phyloP scores from a whole-genome alignment of 768 basidiomycete species.

The Arthromyces matolae region DNA sequence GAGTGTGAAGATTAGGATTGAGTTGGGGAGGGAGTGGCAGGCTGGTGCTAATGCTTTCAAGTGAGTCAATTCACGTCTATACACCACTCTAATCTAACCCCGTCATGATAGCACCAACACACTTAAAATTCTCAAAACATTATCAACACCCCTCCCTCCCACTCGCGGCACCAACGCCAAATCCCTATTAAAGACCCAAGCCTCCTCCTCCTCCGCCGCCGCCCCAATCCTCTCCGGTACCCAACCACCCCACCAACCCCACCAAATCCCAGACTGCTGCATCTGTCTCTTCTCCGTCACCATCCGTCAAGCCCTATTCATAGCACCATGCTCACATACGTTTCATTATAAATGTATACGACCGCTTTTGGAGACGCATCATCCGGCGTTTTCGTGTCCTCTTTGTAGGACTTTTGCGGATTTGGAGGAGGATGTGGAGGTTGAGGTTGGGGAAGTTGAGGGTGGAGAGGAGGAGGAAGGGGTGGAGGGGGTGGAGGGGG shows the following conservation, averaged over 20 bases:
- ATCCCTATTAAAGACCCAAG: not conserved
- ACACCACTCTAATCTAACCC: not conserved
- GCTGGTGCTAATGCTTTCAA: slow-evolving; percentile 89
- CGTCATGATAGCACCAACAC: slow-evolving; percentile 53
- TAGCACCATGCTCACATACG: slow-evolving; percentile 95
- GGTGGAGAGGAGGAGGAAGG: slow-evolving; percentile 16
- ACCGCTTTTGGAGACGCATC: slow-evolving; percentile 82
- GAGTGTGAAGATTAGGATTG: slow-evolving; percentile 93
- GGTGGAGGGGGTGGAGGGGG: not conserved
- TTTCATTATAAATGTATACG: slow-evolving; percentile 98
- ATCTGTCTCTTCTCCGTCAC: slow-evolving; percentile 91
- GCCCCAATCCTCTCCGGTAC: slow-evolving; percentile 29
- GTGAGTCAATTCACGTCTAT: slow-evolving; percentile 26
- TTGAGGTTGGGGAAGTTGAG: slow-evolving; percentile 25
- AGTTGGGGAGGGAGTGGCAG: slow-evolving; percentile 90
- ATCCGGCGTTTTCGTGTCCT: slow-evolving; percentile 92
- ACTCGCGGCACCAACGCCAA: slow-evolving; percentile 12
- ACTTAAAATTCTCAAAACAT: slow-evolving; percentile 76
- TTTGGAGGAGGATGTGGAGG: slow-evolving; percentile 92
- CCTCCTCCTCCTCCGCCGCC: slow-evolving; percentile 10
- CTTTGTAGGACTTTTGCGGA: slow-evolving; percentile 94
- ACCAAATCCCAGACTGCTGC: slow-evolving; percentile 84
- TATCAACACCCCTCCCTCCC: slow-evolving; percentile 28
- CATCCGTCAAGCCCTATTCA: slow-evolving; percentile 94
- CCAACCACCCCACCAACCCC: no score